Percentiles rank a stretch among this genome's conserved stretches.
phyloP scores from a whole-genome alignment of 352 stramenopile species.

The Globisporangium splendens region DNA sequence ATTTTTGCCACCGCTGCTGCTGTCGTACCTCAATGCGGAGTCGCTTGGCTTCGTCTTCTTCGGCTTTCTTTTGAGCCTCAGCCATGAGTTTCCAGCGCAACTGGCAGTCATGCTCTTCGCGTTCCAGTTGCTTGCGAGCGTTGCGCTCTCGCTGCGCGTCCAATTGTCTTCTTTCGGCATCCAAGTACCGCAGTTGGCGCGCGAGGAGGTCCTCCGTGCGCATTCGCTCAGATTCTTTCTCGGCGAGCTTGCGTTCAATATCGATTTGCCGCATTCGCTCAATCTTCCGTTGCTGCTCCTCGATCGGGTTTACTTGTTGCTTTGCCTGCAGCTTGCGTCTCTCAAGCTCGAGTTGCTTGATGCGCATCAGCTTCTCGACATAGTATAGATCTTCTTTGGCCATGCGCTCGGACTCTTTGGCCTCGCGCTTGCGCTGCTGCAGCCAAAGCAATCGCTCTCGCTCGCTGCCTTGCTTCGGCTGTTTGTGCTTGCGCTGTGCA shows the following conservation, averaged over 20 bases:
- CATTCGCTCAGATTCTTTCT: conserved; percentile 36
- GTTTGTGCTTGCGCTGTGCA: conserved; percentile 18
- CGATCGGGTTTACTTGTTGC: conserved; percentile 24
- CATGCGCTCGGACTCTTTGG: conserved; percentile 38
- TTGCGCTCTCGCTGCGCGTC: conserved; percentile 32
- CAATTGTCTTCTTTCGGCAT: conserved; percentile 27
- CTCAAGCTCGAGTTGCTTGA: conserved; percentile 18
- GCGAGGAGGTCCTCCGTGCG: conserved; percentile 43
- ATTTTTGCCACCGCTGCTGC: conserved; percentile 27
- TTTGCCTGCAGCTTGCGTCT: conserved; percentile 19
- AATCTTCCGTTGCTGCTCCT: conserved; percentile 44
- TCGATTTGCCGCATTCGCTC: conserved; percentile 39
- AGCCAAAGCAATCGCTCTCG: conserved; percentile 24
- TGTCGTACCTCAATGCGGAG: conserved; percentile 29
- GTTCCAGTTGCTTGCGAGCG: conserved; percentile 39
- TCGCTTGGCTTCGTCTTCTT: conserved; percentile 28
- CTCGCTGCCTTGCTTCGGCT: conserved; percentile 16
- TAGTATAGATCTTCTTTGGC: conserved; percentile 54
- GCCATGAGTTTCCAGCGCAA: conserved; percentile 32
- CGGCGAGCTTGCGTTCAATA: conserved; percentile 26
- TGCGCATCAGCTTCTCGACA: conserved; percentile 35
- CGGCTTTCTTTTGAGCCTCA: conserved; percentile 17
- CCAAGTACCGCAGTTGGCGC: conserved; percentile 36
- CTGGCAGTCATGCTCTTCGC: conserved; percentile 35
- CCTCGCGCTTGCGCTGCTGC: conserved; percentile 23